Evolutionary conservation across 2,329 filamentous ascomycete species (phyloP).

Genomic region (Hypoxylon sp.): DNA sequence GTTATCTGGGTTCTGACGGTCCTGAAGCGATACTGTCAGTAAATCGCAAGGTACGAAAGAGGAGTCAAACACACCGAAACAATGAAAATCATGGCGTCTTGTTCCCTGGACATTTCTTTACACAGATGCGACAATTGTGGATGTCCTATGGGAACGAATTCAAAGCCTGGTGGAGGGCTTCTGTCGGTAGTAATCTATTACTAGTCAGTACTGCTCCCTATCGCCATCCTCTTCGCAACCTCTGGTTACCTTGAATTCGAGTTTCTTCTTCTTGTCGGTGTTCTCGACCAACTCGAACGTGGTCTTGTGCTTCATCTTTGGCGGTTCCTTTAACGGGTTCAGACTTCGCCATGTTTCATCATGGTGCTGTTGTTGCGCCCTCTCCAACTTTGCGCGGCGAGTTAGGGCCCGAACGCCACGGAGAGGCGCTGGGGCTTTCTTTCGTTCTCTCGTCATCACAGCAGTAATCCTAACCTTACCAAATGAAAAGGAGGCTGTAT

Average conservation of each 20-base stretch:
- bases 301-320: slow-evolving; percentile 69
- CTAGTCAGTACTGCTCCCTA: slow-evolving; percentile 43
- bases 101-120: slow-evolving; percentile 74
- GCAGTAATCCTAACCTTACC: slow-evolving; percentile 53
- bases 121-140: slow-evolving; percentile 71
- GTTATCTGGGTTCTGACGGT: slow-evolving; percentile 53
- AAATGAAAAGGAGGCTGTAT: slow-evolving; percentile 45
- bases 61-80: slow-evolving; percentile 66
- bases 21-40: slow-evolving; percentile 48
- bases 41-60: slow-evolving; percentile 27
- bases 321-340: slow-evolving; percentile 52
- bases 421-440: slow-evolving; percentile 50
- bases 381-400: slow-evolving; percentile 51
- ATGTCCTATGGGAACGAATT: slow-evolving; percentile 73
- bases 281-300: slow-evolving; percentile 76
- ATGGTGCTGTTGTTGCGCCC: slow-evolving; percentile 43
- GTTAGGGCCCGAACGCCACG: slow-evolving; percentile 46
- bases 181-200: slow-evolving; percentile 65
- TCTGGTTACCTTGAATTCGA: slow-evolving; percentile 69
- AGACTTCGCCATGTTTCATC: slow-evolving; percentile 50
- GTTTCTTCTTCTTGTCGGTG: slow-evolving; percentile 73
- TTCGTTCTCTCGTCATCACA: slow-evolving; percentile 53
- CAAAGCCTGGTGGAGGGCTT: slow-evolving; percentile 70
- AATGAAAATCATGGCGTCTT: slow-evolving; percentile 74
- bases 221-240: slow-evolving; percentile 7